Conservation (phyloP, 176 grass and related monocot species). For the Echinochloa phyllopogon region DNA sequence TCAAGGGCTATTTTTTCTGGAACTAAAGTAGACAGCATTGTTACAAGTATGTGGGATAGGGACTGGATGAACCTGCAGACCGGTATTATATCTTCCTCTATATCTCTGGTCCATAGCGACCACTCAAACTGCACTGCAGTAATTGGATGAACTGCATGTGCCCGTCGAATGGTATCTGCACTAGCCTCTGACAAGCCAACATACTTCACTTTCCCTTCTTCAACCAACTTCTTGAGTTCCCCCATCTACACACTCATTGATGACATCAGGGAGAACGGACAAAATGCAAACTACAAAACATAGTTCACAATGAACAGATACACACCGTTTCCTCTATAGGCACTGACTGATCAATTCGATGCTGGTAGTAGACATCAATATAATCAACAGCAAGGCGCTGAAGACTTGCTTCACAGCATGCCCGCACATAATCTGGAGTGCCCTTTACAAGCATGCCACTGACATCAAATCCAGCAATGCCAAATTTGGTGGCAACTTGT, state of each 20-base stretch:
- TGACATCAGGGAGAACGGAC: slow-evolving; percentile 21
- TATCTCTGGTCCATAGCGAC: slow-evolving; percentile 83
- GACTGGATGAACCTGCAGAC: slow-evolving; percentile 71
- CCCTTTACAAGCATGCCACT: slow-evolving; percentile 65
- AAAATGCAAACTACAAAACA: slow-evolving; percentile 24
- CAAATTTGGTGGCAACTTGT: slow-evolving; percentile 78
- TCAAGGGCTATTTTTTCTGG: not conserved
- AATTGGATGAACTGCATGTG: slow-evolving; percentile 83
- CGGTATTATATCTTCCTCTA: slow-evolving; percentile 79
- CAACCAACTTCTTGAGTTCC: slow-evolving; percentile 76
- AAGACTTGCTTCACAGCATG: slow-evolving; percentile 69
- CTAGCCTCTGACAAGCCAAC: slow-evolving; percentile 85
- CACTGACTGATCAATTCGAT: slow-evolving; percentile 73
- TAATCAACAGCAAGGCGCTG: slow-evolving; percentile 67
- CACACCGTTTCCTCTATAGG: slow-evolving; percentile 86
- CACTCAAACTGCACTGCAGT: slow-evolving; percentile 76
- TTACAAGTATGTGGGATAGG: not conserved
- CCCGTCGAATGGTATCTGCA: slow-evolving; percentile 62
- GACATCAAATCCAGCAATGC: slow-evolving; percentile 52
- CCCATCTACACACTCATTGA: slow-evolving; percentile 57
- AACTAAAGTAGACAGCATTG: not conserved
- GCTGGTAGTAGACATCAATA: slow-evolving; percentile 87
- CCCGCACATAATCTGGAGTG: slow-evolving; percentile 61
- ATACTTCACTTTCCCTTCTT: slow-evolving; percentile 80
- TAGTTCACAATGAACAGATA: slow-evolving; percentile 26